Evolutionary conservation across 208 protist species (phyloP).

Genomic region (Crithidia sp.): DNA sequence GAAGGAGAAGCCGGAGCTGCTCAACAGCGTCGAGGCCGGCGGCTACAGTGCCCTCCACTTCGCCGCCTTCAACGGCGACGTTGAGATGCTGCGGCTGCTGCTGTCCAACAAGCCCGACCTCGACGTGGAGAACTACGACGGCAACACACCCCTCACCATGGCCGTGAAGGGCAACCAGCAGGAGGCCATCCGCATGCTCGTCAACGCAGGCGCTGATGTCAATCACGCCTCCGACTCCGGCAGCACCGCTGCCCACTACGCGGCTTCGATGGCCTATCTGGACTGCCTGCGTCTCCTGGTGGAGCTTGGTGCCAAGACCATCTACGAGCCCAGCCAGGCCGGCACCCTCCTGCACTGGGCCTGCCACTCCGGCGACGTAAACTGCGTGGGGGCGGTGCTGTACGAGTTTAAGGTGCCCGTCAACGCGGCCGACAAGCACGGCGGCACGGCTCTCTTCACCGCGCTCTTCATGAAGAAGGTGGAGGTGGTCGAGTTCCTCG

Average conservation of each 20-base stretch:
- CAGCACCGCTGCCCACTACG: conserved; percentile 78
- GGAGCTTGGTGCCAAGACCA: conserved; percentile 59
- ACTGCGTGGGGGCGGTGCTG: conserved; percentile 76
- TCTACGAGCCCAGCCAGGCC: conserved; percentile 57
- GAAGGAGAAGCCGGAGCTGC: conserved; percentile 57
- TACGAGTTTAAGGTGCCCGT: conserved; percentile 85
- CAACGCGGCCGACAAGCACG: conserved; percentile 73
- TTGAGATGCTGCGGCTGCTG: conserved; percentile 72
- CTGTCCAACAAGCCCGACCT: conserved; percentile 60
- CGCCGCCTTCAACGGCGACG: conserved; percentile 85
- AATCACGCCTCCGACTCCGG: conserved; percentile 64
- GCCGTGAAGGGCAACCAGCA: conserved; percentile 76
- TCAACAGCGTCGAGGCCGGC: conserved; percentile 78
- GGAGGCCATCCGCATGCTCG: conserved; percentile 61
- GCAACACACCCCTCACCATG: conserved; percentile 86
- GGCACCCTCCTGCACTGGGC: conserved; percentile 90
- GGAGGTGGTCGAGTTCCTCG: conserved; percentile 82
- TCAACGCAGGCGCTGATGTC: conserved; percentile 72
- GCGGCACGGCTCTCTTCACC: conserved; percentile 85
- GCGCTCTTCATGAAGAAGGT: conserved; percentile 85
- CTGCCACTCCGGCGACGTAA: conserved; percentile 76
- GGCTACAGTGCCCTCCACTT: conserved; percentile 90
- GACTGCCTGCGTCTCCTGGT: conserved; percentile 71
- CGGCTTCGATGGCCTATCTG: conserved; percentile 76
- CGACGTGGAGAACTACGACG: conserved; percentile 83